These are phyloP conservation scores for Aspergillus saccharolyticus DNA, from an alignment of 495 filamentous ascomycete genomes.

Conservation along the genomic window DNA sequence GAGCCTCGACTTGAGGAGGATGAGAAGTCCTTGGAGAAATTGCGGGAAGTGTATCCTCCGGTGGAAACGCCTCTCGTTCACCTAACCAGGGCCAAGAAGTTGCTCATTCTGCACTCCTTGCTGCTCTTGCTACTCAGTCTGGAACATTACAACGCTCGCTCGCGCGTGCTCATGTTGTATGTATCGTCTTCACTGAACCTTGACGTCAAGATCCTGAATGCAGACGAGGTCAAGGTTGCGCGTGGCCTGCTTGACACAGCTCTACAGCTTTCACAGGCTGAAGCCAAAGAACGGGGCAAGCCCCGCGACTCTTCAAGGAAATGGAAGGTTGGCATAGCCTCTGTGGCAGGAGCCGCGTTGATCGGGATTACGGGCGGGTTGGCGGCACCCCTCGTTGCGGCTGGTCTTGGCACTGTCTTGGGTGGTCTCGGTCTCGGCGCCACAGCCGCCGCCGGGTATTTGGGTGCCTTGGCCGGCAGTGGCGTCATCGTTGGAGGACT, in stretches of 20 bases:
- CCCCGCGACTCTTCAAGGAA: constrained; percentile 59
- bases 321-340: constrained; percentile 80
- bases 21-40: constrained; percentile 23
- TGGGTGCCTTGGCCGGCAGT: constrained; percentile 74
- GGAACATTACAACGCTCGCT: constrained; percentile 74
- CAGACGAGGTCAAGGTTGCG: constrained; percentile 71
- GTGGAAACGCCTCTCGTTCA: constrained; percentile 40
- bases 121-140: constrained; percentile 72
- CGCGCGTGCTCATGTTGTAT: constrained; percentile 67
- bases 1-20: constrained; percentile 23
- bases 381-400: constrained; percentile 75
- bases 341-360: constrained; percentile 69
- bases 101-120: constrained; percentile 55
- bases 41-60: constrained; percentile 42
- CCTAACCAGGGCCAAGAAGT: constrained; percentile 36
- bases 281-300: constrained; percentile 62
- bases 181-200: constrained; percentile 64
- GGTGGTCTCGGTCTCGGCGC: constrained; percentile 75
- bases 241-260: constrained; percentile 68
- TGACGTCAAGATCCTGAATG: constrained; percentile 56
- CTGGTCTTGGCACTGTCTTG: constrained; percentile 76
- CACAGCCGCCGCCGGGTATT: constrained; percentile 70
- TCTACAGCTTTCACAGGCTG: constrained; percentile 63
- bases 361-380: constrained; percentile 80
- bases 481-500: constrained; percentile 72